These are phyloP conservation scores for Podospora didyma DNA, from an alignment of 495 filamentous ascomycete species.

Conservation along the genomic window DNA sequence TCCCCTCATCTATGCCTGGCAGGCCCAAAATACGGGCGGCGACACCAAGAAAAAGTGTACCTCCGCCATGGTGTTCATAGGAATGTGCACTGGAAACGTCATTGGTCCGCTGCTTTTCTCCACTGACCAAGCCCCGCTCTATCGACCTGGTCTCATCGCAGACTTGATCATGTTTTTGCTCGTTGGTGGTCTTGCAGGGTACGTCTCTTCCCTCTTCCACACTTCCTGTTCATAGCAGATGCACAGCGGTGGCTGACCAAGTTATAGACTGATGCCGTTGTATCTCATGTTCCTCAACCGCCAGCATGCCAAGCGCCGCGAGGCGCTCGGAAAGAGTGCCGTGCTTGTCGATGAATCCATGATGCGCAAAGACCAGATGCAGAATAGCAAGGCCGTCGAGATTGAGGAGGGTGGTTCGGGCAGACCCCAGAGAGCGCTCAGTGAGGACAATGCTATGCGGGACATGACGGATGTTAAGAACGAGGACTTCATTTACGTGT, in stretches of 20 bases:
- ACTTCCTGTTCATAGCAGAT: neutral
- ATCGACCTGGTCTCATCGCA: conserved; percentile 52
- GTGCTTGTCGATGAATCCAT: conserved; percentile 37
- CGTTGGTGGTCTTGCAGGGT: conserved; percentile 33
- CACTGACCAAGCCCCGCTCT: conserved; percentile 55
- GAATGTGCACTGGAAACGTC: conserved; percentile 59
- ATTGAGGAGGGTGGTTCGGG: conserved; percentile 37
- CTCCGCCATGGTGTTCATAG: conserved; percentile 57
- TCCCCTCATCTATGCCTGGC: conserved; percentile 64
- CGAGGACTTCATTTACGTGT: conserved; percentile 59
- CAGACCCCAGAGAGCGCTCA: conserved; percentile 29
- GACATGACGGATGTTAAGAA: conserved; percentile 53
- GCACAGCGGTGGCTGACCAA: neutral
- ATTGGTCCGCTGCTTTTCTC: conserved; percentile 59
- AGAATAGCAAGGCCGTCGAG: conserved; percentile 40
- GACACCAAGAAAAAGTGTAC: conserved; percentile 67
- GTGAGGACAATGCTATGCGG: conserved; percentile 45
- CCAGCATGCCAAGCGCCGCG: conserved; percentile 40
- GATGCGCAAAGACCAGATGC: conserved; percentile 39
- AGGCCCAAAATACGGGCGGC: conserved; percentile 60
- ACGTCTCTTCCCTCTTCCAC: conserved; percentile 15
- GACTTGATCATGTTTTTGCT: conserved; percentile 42
- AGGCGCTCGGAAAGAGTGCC: conserved; percentile 40
- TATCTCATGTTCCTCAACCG: conserved; percentile 48
- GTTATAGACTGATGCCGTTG: conserved; percentile 30